phyloP scores from a whole-genome alignment of 2,329 filamentous ascomycete genomes.

The Aspergillus ochraceus region DNA sequence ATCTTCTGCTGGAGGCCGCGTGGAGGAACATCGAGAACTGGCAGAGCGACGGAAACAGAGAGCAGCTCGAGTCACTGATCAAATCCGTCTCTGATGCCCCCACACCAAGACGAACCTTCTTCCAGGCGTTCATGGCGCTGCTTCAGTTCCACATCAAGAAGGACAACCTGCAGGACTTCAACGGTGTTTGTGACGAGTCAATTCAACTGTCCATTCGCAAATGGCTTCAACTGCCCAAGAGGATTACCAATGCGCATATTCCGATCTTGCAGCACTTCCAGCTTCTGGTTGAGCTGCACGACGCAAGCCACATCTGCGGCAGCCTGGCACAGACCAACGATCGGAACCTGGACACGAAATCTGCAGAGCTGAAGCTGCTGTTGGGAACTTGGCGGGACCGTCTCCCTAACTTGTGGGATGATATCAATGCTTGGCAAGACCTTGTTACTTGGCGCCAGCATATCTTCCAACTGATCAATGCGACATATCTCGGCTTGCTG shows the following conservation, averaged over 20 bases:
- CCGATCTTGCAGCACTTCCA: conserved; percentile 97
- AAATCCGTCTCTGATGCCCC: conserved; percentile 98
- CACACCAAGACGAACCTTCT: conserved; percentile 89
- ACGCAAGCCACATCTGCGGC: conserved; percentile 93
- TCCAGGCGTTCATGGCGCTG: conserved; percentile 96
- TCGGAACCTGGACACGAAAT: conserved; percentile 87
- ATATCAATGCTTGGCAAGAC: conserved; percentile 99
- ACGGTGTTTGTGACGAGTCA: conserved; percentile 88
- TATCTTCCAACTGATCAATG: conserved; percentile 96
- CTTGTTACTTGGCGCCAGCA: conserved; percentile 99
- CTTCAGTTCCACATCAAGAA: conserved; percentile 91
- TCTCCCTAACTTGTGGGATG: conserved; percentile 96
- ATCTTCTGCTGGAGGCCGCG: conserved; percentile 88
- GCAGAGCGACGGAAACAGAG: conserved; percentile 80
- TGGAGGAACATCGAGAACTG: conserved; percentile 97
- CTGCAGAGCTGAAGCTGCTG: conserved; percentile 89
- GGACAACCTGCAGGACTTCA: conserved; percentile 78
- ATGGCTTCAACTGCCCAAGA: conserved; percentile 96
- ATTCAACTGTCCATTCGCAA: conserved; percentile 97
- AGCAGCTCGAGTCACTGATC: conserved; percentile 87
- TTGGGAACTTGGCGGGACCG: conserved; percentile 94
- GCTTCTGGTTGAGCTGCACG: conserved; percentile 93
- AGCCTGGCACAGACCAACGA: conserved; percentile 84
- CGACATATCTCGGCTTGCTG: conserved; percentile 82
- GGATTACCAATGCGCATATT: conserved; percentile 92